Evolutionary conservation across 1,284 basidiomycete genomes (phyloP), one percentile per base, ranked within the genome.

Genomic region (Apiotrichum laibachii): DNA sequence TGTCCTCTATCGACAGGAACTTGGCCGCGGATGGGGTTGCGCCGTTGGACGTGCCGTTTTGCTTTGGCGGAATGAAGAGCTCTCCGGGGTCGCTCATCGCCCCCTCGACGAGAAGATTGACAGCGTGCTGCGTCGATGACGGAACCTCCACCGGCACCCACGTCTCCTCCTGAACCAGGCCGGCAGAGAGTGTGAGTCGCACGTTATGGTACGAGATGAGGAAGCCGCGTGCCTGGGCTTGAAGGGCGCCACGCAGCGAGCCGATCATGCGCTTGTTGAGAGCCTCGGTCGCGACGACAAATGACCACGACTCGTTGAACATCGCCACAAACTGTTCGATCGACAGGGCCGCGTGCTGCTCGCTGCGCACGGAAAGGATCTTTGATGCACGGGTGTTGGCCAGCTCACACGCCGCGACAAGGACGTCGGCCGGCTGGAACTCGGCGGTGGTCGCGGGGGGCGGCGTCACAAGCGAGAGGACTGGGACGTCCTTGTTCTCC

Each of bases 191-290:
- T 2, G 87, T 86, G 59, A 98, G 84, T 53, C 88, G 83, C n/a
- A 82, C 78, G 64, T 90, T 87, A 74, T 99, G 95, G 79, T 94
- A 96, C 0, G 82, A 77, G 66, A 89, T 86, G 33, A 99, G 79
- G 80, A 94, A 99, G 3, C 84, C 79, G 75, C 94, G 94, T 8
- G 92, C 90, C 85, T 93, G 92, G 53, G 86, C 83, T 42, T 92
- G 86, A 46, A 91, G 83, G 1, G 86, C 88, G 7, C 92, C 91
- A 53, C 94, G 82, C 31, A 99, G 79, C 6, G 90, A 88, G 49
- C 95, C 90, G 60, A 97, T 91, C 90, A 98, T 96, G 62, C 88
- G 83, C 53, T 87, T 84, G 65, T 88, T 90, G 33, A 95, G 81
- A 26, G 86, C 84, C 76, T 99, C 95, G 66, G 89, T 92, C 59